Evolutionary conservation across 2,329 filamentous ascomycete species (phyloP), one percentile per base, ranked within the genome.

Genomic region (Phaeosphaeria sp.): DNA sequence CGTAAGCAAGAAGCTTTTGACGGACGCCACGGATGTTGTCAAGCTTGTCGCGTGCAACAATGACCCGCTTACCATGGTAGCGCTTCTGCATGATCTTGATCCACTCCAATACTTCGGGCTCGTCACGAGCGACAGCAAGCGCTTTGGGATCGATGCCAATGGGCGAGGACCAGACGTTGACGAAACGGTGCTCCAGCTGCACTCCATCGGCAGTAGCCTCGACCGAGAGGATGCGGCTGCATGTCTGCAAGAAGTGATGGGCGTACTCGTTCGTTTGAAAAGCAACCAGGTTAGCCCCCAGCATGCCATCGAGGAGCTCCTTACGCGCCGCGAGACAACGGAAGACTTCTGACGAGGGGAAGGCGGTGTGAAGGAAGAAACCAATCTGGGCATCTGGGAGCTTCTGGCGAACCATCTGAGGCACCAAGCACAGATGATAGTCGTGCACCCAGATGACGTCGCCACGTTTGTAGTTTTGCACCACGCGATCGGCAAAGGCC

Each of bases 371-470:
- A 17, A 98, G 81, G 80, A 97, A 98, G 81, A 98, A 95, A 11
- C 94, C 94, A 68, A 98, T 97, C 79, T 96, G 91, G 17, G 94
- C 94, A 64, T 97, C 92, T 0, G 94, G 93, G 10, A 95, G 83
- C 81, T 93, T 91, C 79, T 96, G 89, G 25, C 94, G 90, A 46
- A 98, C 83, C 91, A 98, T 96, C 47, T 83, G 85, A 2, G 94
- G 94, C 1, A 98, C 91, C 6, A 98, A 84, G 4, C 97, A 84
- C 48, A 98, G 83, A 75, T 98, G 94, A 74, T 98, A 98, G 77
- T 98, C 94, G 74, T 98, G 93, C 46, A 98, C 83, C 94, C 94
- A 98, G 69, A 98, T 90, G 47, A 91, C 87, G 74, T 98, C 95
- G 43, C 92, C 93, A 25, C 90, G 88, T 82, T 97, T 97, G 89